A percentile compares a stretch with the other conserved stretches of the same genome.
These are phyloP conservation scores for Boechera stricta DNA, from an alignment of 345 rosid species.

Conservation along the genomic window DNA sequence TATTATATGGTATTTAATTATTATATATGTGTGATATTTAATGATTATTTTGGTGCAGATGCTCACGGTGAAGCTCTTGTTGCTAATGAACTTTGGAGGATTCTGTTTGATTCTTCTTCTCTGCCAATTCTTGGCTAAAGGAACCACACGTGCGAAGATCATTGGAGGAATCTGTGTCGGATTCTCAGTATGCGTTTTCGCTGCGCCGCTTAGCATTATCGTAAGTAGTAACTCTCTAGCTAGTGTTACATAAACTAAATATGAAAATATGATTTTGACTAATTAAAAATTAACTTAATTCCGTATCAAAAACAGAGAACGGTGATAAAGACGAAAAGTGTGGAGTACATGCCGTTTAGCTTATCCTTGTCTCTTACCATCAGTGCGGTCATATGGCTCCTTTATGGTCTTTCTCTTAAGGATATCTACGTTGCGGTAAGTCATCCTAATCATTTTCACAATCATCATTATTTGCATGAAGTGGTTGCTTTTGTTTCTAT, in stretches of 20 bases:
- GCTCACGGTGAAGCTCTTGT: constrained; percentile 53
- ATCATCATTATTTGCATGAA: constrained; percentile 30
- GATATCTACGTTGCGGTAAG: constrained; percentile 58
- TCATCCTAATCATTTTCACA: constrained; percentile 21
- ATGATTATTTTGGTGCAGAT: constrained; percentile 47
- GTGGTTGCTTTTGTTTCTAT: constrained; percentile 42
- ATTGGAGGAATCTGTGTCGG: constrained; percentile 64
- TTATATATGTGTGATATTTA: background rate
- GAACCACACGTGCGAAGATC: constrained; percentile 48
- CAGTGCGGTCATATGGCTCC: constrained; percentile 64
- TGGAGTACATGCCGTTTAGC: constrained; percentile 73
- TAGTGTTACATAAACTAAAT: constrained; percentile 15
- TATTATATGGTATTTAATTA: background rate
- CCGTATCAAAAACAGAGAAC: constrained; percentile 42
- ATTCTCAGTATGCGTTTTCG: constrained; percentile 62
- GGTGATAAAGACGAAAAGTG: constrained; percentile 61
- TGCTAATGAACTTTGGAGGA: constrained; percentile 57
- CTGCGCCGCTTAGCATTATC: constrained; percentile 67
- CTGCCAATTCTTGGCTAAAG: constrained; percentile 55
- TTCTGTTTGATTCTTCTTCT: constrained; percentile 53
- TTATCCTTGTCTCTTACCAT: constrained; percentile 59
- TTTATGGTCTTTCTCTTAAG: constrained; percentile 59
- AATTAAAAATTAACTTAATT: background rate
- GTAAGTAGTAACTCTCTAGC: constrained; percentile 39
- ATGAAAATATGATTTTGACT: constrained; percentile 4